Percentiles rank a stretch among this genome's conserved stretches.
Conservation (phyloP, 2,329 filamentous ascomycete genomes). For the Beauveria pseudobassiana region DNA sequence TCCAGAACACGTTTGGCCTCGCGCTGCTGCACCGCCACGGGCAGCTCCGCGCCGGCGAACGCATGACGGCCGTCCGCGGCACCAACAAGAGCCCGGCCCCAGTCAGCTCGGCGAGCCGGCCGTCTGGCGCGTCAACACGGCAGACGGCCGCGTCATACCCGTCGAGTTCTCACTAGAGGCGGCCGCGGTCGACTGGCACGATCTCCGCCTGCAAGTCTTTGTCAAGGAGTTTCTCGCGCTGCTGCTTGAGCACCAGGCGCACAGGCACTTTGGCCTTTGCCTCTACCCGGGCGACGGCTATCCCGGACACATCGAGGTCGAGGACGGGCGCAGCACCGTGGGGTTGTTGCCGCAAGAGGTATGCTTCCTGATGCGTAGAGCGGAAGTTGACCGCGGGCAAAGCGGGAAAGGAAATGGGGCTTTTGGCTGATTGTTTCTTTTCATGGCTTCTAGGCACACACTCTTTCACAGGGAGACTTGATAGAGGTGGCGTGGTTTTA, state of each 20-base stretch:
- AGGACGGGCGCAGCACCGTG: neutral
- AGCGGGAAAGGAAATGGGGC: too few relatives aligned
- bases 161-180: conserved; percentile 7
- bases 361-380: neutral
- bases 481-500: conserved; percentile 6
- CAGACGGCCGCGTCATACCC: conserved; percentile 6
- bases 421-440: neutral
- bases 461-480: neutral
- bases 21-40: conserved; percentile 3
- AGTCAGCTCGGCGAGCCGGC: neutral
- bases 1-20: neutral
- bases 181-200: neutral
- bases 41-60: neutral
- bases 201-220: neutral
- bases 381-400: too few relatives aligned
- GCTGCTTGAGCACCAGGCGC: neutral
- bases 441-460: neutral
- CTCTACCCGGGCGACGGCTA: conserved; percentile 7
- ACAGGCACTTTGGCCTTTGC: neutral
- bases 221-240: neutral
- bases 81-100: neutral
- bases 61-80: conserved; percentile 3
- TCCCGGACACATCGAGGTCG: neutral
- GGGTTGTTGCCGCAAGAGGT: neutral
- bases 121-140: conserved; percentile 2